phyloP scores from a whole-genome alignment of 1,284 basidiomycete species.

The Cutaneotrichosporon dermatis region DNA sequence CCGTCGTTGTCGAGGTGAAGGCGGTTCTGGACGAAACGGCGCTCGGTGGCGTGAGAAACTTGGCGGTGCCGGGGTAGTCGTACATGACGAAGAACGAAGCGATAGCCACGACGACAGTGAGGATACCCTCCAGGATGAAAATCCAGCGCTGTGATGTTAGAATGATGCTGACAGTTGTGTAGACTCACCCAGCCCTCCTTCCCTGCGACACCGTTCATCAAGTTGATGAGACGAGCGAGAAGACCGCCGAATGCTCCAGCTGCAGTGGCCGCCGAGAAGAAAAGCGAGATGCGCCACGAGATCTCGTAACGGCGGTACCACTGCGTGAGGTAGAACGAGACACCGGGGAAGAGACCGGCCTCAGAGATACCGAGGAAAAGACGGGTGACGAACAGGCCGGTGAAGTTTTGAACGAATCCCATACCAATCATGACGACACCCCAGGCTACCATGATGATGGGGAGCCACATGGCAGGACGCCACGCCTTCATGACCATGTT shows the following conservation, averaged over 20 bases:
- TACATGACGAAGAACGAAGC: constrained; percentile 70
- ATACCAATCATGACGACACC: constrained; percentile 48
- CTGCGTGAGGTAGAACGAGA: constrained; percentile 38
- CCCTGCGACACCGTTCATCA: constrained; percentile 45
- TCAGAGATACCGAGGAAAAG: constrained; percentile 37
- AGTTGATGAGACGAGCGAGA: constrained; percentile 44
- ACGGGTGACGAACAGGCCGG: constrained; percentile 37
- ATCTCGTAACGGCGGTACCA: constrained; percentile 45
- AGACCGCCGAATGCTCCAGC: constrained; percentile 49
- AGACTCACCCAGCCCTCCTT: constrained; percentile 37
- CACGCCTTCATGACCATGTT: constrained; percentile 55
- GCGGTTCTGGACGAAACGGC: constrained; percentile 37
- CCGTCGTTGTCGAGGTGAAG: constrained; percentile 35
- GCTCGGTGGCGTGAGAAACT: constrained; percentile 65
- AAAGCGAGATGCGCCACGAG: constrained; percentile 40
- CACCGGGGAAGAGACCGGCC: constrained; percentile 44
- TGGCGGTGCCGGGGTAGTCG: constrained; percentile 75
- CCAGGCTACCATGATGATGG: constrained; percentile 43
- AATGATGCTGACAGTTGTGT: background rate
- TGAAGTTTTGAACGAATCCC: constrained; percentile 46
- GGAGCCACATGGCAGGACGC: constrained; percentile 32
- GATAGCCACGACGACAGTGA: constrained; percentile 62
- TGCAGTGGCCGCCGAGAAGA: constrained; percentile 46
- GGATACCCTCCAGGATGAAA: constrained; percentile 71
- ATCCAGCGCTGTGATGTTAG: constrained; percentile 56